Evolutionary conservation across 2,329 filamentous ascomycete species (phyloP), one percentile per base, ranked within the genome.

Genomic region (Trichoderma sp.): DNA sequence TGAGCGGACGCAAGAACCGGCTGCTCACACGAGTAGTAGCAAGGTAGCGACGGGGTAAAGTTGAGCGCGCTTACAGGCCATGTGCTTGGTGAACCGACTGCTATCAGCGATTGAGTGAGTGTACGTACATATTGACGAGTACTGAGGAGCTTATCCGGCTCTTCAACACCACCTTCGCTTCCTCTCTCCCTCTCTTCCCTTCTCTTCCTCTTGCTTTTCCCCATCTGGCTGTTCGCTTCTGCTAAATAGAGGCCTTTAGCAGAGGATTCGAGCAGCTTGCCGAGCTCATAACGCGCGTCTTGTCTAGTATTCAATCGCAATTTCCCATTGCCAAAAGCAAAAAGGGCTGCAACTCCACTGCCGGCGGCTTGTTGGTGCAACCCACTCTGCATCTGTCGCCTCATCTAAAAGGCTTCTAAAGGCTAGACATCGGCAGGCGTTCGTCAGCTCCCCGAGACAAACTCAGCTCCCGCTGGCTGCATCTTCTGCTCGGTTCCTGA

Each of bases 151-250:
- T 43, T 43, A 47, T 58, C 32, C 64, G 15, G 32, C 43, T 68
- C 36, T 62, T 34, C 66, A 53, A n/a, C 57, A 68, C 66, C 66
- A 68, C 28, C 57, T 53, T 62, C 15, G 57, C 28, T 36, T 53
- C 36, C 7, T 61, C 55, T 50, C 50, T 43, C 32, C 20, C 26
- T 64, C n/a, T 68, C 28, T 28, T 34, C 11, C 32, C 28, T 65
- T 13, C 39, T 30, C 17, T 39, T 23, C 23, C 43, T 50, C 6
- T 23, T 5, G 1, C 39, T 17, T 59, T 23, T 7, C 23, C 57
- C 20, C 17, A 26, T 62, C 39, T 28, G 30, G n/a, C 28, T 20
- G 6, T 23, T 32, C n/a, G 17, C 36, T 8, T 47, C n/a, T 47
- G 43, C 43, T 11, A 39, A 39, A 47, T 9, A 12, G 34, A 26